These are phyloP conservation scores for Salix koriyanagi DNA, from an alignment of 345 rosid genomes.

Conservation along the genomic window DNA sequence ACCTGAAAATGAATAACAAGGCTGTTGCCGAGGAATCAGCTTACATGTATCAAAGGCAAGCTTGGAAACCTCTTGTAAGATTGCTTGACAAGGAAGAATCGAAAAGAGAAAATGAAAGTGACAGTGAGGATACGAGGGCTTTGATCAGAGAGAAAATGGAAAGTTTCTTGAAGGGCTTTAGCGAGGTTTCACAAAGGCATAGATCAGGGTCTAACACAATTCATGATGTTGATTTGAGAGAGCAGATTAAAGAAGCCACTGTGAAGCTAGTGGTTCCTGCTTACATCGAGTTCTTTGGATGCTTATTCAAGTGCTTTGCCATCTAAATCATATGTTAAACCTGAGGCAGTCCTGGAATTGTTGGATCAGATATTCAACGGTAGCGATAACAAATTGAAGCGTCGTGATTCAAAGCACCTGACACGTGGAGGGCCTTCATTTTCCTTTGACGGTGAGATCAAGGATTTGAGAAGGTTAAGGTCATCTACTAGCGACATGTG, in stretches of 20 bases:
- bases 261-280: conserved; percentile 41
- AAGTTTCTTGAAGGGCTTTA: conserved; percentile 37
- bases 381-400: conserved; percentile 28
- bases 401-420: conserved; percentile 29
- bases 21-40: conserved; percentile 56
- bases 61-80: conserved; percentile 47
- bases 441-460: conserved; percentile 19
- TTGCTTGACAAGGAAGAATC: conserved; percentile 31
- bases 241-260: conserved; percentile 48
- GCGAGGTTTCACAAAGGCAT: conserved; percentile 41
- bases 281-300: conserved; percentile 33
- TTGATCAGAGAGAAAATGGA: conserved; percentile 34
- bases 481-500: conserved; percentile 21
- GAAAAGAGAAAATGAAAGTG: neutral
- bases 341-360: conserved; percentile 29
- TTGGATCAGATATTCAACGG: conserved; percentile 32
- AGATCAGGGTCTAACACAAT: conserved; percentile 23
- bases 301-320: conserved; percentile 13
- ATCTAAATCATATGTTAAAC: conserved; percentile 20
- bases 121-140: conserved; percentile 1
- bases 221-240: conserved; percentile 50
- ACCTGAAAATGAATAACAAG: conserved; percentile 44
- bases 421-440: conserved; percentile 9
- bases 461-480: conserved; percentile 28
- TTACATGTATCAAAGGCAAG: conserved; percentile 49